Conservation (phyloP, 2,329 filamentous ascomycete genomes). For the Ophiostoma pallidulum region DNA sequence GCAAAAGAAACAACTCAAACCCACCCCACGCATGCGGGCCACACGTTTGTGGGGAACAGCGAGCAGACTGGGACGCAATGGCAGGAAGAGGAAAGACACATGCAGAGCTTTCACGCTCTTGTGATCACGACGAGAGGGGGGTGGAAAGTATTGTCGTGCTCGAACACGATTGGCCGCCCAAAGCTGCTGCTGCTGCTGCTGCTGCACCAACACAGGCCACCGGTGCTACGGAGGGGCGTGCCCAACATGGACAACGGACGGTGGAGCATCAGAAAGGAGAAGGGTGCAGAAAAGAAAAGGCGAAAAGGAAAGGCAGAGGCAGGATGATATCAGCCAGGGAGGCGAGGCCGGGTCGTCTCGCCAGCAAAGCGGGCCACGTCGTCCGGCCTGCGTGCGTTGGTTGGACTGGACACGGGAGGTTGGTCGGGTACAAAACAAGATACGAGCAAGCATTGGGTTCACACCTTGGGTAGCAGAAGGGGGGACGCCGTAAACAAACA, state of each 20-base stretch:
- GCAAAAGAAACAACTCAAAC: not conserved
- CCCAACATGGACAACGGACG: too few species aligned
- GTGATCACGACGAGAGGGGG: slow-evolving; percentile 22
- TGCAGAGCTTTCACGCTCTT: slow-evolving; percentile 22
- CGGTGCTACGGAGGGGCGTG: too few species aligned
- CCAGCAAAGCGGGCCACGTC: slow-evolving; percentile 31
- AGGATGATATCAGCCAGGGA: too few species aligned
- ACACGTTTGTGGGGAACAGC: slow-evolving; percentile 2
- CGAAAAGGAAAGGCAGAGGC: too few species aligned
- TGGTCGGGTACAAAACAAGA: slow-evolving; percentile 5
- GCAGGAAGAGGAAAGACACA: not conserved
- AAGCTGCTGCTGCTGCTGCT: too few species aligned
- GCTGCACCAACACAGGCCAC: too few species aligned
- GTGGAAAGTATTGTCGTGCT: slow-evolving; percentile 24
- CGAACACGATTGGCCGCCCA: slow-evolving; percentile 25
- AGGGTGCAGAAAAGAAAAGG: too few species aligned
- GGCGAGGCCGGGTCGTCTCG: too few species aligned
- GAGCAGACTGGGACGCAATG: slow-evolving; percentile 20
- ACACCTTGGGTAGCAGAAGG: too few species aligned
- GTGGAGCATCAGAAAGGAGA: too few species aligned
- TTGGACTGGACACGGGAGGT: slow-evolving; percentile 11
- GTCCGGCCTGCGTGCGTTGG: slow-evolving; percentile 14
- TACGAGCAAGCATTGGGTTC: too few species aligned
- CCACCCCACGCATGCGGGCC: slow-evolving; percentile 20
- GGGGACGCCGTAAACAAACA: too few species aligned